These are phyloP conservation scores for Plantago coronopus DNA, from an alignment of 305 asterid species.

Conservation along the genomic window DNA sequence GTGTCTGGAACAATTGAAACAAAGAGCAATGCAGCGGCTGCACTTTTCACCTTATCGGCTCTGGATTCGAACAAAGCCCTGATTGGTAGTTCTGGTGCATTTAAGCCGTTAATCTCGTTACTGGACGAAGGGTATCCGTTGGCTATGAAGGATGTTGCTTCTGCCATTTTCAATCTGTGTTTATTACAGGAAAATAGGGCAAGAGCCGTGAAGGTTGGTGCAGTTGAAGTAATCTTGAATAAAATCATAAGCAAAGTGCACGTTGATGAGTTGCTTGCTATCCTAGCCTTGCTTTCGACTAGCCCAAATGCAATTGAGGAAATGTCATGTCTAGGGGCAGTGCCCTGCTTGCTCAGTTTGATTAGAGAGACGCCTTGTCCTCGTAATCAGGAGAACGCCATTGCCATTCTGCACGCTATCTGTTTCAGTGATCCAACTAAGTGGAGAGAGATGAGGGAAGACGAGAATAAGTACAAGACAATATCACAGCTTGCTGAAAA, in stretches of 20 bases:
- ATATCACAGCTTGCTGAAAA: conserved; percentile 45
- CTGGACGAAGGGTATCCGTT: conserved; percentile 42
- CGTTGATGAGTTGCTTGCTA: conserved; percentile 44
- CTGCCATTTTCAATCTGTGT: conserved; percentile 44
- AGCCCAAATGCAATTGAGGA: conserved; percentile 42
- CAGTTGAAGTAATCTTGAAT: conserved; percentile 37
- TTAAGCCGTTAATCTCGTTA: conserved; percentile 38
- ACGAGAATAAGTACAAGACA: conserved; percentile 34
- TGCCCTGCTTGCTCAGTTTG: conserved; percentile 39
- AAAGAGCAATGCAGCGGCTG: conserved; percentile 53
- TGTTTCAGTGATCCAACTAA: conserved; percentile 41
- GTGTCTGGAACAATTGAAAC: conserved; percentile 37
- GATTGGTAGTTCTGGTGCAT: conserved; percentile 46
- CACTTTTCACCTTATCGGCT: conserved; percentile 50
- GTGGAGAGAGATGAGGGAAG: conserved; percentile 50
- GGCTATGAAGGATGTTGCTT: conserved; percentile 52
- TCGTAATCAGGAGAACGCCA: conserved; percentile 45
- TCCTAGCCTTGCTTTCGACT: conserved; percentile 54
- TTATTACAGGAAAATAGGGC: conserved; percentile 43
- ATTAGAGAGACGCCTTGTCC: conserved; percentile 36
- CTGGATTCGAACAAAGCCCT: conserved; percentile 45
- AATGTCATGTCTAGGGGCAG: conserved; percentile 40
- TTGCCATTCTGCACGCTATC: conserved; percentile 38
- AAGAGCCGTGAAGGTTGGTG: conserved; percentile 51
- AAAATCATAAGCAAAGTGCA: conserved; percentile 31